A percentile compares a stretch with the other conserved stretches of the same genome.
These are phyloP conservation scores for Rusavskia elegans DNA, from an alignment of 495 filamentous ascomycete species.

Conservation along the genomic window DNA sequence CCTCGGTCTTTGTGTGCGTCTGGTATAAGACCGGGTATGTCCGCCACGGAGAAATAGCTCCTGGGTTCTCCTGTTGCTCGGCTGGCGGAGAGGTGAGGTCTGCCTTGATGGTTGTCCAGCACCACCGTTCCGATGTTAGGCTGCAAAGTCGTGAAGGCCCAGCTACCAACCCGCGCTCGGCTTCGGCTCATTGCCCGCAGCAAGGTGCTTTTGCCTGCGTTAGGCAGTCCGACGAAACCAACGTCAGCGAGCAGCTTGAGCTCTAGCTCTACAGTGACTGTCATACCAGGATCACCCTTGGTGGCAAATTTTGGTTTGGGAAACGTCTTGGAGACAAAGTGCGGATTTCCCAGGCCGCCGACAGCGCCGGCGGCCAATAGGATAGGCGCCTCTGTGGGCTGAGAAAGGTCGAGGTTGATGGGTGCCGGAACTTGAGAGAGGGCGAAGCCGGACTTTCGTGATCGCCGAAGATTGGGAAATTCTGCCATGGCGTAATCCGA, in stretches of 20 bases:
- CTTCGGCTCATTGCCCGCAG: constrained; percentile 73
- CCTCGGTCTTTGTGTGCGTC: constrained; percentile 87
- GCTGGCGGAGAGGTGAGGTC: constrained; percentile 32
- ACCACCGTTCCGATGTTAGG: constrained; percentile 93
- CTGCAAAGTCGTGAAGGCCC: constrained; percentile 91
- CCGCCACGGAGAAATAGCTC: constrained; percentile 79
- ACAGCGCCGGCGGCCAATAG: constrained; percentile 81
- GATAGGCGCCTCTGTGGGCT: constrained; percentile 65
- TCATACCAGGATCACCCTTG: constrained; percentile 63
- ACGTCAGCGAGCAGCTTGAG: constrained; percentile 91
- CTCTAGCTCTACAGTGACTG: constrained; percentile 70
- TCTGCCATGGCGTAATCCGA: constrained; percentile 44
- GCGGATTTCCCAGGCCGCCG: constrained; percentile 84
- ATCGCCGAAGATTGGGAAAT: constrained; percentile 41
- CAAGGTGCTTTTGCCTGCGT: constrained; percentile 90
- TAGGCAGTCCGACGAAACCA: constrained; percentile 84
- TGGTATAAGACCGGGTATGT: constrained; percentile 85
- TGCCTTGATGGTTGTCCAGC: constrained; percentile 64
- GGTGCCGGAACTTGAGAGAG: constrained; percentile 51
- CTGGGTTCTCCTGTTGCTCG: constrained; percentile 24
- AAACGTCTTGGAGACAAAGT: constrained; percentile 58
- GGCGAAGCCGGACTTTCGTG: constrained; percentile 19
- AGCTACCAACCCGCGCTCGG: constrained; percentile 75
- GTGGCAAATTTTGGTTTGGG: constrained; percentile 75
- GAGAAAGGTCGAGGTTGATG: constrained; percentile 66